A percentile compares a stretch with the other conserved stretches of the same genome.
These are phyloP conservation scores for Pleurotus djamor DNA, from an alignment of 768 basidiomycete genomes.

Conservation along the genomic window DNA sequence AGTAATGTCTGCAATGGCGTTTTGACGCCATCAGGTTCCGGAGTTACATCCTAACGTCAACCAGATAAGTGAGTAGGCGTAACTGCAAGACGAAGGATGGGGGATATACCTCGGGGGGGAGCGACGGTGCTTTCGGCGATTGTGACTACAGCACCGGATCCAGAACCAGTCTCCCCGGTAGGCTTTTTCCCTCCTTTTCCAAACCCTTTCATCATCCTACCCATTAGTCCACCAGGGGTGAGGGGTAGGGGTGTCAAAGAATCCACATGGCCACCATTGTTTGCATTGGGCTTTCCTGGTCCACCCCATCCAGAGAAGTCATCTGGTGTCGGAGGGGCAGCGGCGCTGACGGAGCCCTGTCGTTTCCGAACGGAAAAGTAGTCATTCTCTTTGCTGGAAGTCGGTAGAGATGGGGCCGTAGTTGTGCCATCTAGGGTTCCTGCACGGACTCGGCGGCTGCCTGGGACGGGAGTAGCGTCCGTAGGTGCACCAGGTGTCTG, in stretches of 20 bases:
- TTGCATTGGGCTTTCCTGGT: constrained; percentile 18
- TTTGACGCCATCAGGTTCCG: constrained; percentile 29
- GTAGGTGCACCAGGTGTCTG: constrained; percentile 34
- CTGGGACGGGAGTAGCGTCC: constrained; percentile 29
- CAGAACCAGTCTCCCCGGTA: constrained; percentile 25
- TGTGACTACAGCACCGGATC: constrained; percentile 21
- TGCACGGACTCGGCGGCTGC: constrained; percentile 29
- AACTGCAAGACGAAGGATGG: not conserved
- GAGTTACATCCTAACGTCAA: constrained; percentile 13
- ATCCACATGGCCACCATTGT: constrained; percentile 22
- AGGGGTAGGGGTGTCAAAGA: constrained; percentile 30
- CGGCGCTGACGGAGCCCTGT: constrained; percentile 35
- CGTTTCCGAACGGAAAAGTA: constrained; percentile 50
- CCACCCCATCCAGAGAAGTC: constrained; percentile 48
- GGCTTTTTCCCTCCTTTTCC: constrained; percentile 54
- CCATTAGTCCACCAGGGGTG: constrained; percentile 58
- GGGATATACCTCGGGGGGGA: constrained; percentile 23
- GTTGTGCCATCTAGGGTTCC: constrained; percentile 37
- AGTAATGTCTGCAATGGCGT: constrained; percentile 57
- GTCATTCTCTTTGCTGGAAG: constrained; percentile 33
- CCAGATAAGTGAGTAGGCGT: not conserved
- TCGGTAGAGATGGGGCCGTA: constrained; percentile 14
- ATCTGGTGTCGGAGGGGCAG: constrained; percentile 35
- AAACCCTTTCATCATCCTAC: constrained; percentile 78
- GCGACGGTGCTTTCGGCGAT: constrained; percentile 20